phyloP scores from a whole-genome alignment of 139 green algal genomes.

The Closterium sp. region DNA sequence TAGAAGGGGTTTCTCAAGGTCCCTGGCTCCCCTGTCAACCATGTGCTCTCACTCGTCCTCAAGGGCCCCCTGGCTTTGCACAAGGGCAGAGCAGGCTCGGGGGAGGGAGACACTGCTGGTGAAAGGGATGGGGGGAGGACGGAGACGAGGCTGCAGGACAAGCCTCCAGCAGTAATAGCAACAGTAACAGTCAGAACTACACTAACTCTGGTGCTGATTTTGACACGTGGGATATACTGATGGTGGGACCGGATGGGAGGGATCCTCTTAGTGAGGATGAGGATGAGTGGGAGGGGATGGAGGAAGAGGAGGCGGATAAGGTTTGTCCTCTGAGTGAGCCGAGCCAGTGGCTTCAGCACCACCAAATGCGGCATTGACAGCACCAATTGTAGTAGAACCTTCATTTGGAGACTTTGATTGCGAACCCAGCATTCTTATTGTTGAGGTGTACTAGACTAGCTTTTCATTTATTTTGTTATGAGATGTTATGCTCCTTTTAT shows the following conservation, averaged over 20 bases:
- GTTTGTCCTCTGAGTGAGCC: background rate
- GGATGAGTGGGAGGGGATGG: background rate
- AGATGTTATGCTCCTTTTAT: no score
- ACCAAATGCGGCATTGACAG: background rate
- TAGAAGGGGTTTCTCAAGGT: no score
- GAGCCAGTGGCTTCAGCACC: background rate
- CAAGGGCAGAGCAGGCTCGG: background rate
- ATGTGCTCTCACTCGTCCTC: no score
- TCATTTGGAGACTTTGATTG: no score
- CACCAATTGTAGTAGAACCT: background rate
- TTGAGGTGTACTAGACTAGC: no score
- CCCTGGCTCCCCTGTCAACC: no score
- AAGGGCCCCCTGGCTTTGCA: background rate
- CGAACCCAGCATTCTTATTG: no score
- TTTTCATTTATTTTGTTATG: no score
- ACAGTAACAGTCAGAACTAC: background rate
- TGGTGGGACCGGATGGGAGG: background rate
- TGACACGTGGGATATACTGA: background rate
- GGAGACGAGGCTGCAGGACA: background rate
- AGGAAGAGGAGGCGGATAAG: background rate
- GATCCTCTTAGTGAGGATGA: background rate
- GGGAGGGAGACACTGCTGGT: background rate
- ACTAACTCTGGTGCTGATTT: background rate
- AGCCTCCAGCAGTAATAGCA: background rate
- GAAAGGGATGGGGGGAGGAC: background rate